phyloP scores from a whole-genome alignment of 768 basidiomycete species.

The Hortiboletus flavorubellus region DNA sequence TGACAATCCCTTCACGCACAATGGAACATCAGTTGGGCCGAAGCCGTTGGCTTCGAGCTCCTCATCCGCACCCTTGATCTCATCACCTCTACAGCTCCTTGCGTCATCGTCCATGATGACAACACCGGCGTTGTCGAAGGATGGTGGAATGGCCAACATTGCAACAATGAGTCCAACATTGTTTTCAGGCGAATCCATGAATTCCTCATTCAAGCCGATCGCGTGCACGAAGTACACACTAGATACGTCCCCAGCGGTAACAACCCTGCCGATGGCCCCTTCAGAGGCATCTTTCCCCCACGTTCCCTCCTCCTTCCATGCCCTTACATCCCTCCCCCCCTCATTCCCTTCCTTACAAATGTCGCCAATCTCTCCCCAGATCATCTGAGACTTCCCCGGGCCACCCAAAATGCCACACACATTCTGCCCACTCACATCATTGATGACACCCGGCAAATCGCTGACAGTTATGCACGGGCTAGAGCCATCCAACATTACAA shows the following conservation, averaged over 20 bases:
- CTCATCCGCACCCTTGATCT: not conserved
- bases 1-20: not conserved
- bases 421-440: too few relatives aligned
- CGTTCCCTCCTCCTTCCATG: not conserved
- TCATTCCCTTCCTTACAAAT: not conserved
- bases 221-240: not conserved
- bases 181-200: not conserved
- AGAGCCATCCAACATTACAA: too few relatives aligned
- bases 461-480: too few relatives aligned
- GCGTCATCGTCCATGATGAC: not conserved
- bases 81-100: not conserved
- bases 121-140: not conserved
- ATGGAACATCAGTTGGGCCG: not conserved
- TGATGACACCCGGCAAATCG: too few relatives aligned
- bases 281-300: not conserved
- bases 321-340: not conserved
- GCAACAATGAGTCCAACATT: not conserved
- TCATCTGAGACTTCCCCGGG: too few relatives aligned
- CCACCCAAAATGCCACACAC: too few relatives aligned
- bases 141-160: not conserved
- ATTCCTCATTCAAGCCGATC: not conserved
- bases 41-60: not conserved
- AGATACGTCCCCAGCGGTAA: not conserved
- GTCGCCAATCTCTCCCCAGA: too few relatives aligned
- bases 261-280: not conserved